Conservation (phyloP, 176 grass and related monocot genomes). For the Oryza glaberrima region DNA sequence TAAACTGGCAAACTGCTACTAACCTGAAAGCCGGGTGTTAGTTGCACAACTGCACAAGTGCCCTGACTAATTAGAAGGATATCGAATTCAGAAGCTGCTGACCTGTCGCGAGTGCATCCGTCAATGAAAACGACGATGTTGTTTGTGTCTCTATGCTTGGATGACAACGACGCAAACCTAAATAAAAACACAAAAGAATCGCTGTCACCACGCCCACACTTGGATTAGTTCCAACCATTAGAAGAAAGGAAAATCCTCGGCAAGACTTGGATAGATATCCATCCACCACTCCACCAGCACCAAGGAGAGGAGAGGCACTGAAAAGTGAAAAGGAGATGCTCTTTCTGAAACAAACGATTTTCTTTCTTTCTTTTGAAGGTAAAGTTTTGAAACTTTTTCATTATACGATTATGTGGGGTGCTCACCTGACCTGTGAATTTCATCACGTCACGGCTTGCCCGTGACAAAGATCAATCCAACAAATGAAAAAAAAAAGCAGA, state of each 20-base stretch:
- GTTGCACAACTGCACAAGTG: neutral
- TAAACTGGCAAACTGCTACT: neutral
- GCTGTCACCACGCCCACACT: neutral
- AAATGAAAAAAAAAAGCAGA: neutral
- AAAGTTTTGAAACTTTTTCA: neutral
- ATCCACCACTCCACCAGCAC: neutral
- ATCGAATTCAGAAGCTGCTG: neutral
- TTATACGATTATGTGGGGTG: neutral
- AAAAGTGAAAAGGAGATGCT: neutral
- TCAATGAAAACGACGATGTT: neutral
- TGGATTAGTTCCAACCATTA: neutral
- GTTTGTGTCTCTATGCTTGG: neutral
- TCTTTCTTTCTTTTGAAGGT: no score
- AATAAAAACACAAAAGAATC: neutral
- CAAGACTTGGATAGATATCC: neutral
- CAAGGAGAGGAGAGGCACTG: no score
- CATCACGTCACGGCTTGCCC: neutral
- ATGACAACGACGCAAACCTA: neutral
- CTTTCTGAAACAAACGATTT: neutral
- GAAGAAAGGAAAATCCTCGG: neutral
- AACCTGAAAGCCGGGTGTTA: neutral
- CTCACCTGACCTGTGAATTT: neutral
- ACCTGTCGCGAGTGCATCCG: neutral
- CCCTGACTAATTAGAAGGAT: neutral
- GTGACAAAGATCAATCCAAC: neutral